phyloP scores from a whole-genome alignment of 2,329 filamentous ascomycete genomes.

The Ophiostoma piceae region DNA sequence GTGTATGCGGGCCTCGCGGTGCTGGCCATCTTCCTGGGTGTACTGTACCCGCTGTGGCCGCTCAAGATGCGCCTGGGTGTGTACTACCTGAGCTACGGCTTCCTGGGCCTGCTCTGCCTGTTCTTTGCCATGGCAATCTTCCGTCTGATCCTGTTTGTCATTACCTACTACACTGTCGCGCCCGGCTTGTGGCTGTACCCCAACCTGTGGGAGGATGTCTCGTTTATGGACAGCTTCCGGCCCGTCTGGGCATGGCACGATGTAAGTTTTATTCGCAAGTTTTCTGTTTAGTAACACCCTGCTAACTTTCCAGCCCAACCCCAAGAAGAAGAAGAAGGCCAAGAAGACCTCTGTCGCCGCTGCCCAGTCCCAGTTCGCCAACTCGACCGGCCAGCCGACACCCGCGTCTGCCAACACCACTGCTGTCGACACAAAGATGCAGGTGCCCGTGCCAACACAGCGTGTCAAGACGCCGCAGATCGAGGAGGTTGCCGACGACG shows the following conservation, averaged over 20 bases:
- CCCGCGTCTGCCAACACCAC: slow-evolving; percentile 53
- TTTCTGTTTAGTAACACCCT: slow-evolving; percentile 17
- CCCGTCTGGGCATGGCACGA: slow-evolving; percentile 98
- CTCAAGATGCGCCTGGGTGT: slow-evolving; percentile 85
- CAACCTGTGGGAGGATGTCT: slow-evolving; percentile 96
- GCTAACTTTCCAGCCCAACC: slow-evolving; percentile 33
- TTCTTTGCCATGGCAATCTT: slow-evolving; percentile 99
- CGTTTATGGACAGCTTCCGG: slow-evolving; percentile 94
- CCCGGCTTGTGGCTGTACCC: slow-evolving; percentile 98
- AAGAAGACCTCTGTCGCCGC: slow-evolving; percentile 36
- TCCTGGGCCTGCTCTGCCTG: slow-evolving; percentile 79
- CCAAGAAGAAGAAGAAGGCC: slow-evolving; percentile 56
- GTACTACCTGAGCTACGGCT: slow-evolving; percentile 94
- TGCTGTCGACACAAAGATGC: slow-evolving; percentile 51
- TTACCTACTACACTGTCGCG: slow-evolving; percentile 78
- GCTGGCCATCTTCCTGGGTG: slow-evolving; percentile 75
- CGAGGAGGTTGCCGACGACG: slow-evolving; percentile 37
- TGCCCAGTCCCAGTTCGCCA: slow-evolving; percentile 44
- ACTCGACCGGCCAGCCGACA: slow-evolving; percentile 48
- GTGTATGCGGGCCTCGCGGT: slow-evolving; percentile 82
- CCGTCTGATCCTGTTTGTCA: slow-evolving; percentile 85
- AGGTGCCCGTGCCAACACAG: slow-evolving; percentile 37
- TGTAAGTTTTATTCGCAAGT: slow-evolving; percentile 47
- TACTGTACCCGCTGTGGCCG: slow-evolving; percentile 96
- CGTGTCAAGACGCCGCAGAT: slow-evolving; percentile 37